Conservation (phyloP, 495 filamentous ascomycete genomes). For the Penicillium antarcticum region DNA sequence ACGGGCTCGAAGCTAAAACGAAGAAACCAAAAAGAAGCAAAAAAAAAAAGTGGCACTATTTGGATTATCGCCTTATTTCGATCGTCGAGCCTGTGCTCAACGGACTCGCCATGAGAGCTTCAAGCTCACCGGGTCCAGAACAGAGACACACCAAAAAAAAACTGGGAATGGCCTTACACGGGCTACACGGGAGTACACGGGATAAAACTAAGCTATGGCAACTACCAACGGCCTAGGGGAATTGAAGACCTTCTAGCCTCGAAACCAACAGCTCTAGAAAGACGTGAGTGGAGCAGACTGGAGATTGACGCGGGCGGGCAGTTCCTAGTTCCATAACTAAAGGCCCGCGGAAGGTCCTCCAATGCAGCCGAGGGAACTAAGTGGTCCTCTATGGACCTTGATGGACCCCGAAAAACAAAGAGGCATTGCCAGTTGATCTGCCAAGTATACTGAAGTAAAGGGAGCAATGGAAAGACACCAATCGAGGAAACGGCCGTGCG, state of each 20-base stretch:
- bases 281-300: constrained; percentile 9
- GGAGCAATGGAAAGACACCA: background rate
- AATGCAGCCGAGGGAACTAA: constrained; percentile 8
- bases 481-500: constrained; percentile 3
- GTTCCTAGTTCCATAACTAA: constrained; percentile 15
- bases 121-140: background rate
- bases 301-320: constrained; percentile 25
- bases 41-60: background rate
- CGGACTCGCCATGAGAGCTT: background rate
- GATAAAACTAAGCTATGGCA: background rate
- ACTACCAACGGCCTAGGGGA: constrained; percentile 1
- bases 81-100: background rate
- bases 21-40: background rate
- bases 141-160: background rate
- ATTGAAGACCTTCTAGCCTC: constrained; percentile 4
- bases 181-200: background rate
- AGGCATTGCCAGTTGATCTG: constrained; percentile 1
- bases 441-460: background rate
- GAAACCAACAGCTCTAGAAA: constrained; percentile 2
- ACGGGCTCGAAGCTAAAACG: constrained; percentile 3
- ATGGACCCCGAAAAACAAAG: constrained; percentile 4
- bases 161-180: background rate
- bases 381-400: background rate
- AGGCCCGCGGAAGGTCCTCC: constrained; percentile 20
- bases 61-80: background rate